phyloP scores from a whole-genome alignment of 148 eudicot species.

The Vaccinium macrocarpon region DNA sequence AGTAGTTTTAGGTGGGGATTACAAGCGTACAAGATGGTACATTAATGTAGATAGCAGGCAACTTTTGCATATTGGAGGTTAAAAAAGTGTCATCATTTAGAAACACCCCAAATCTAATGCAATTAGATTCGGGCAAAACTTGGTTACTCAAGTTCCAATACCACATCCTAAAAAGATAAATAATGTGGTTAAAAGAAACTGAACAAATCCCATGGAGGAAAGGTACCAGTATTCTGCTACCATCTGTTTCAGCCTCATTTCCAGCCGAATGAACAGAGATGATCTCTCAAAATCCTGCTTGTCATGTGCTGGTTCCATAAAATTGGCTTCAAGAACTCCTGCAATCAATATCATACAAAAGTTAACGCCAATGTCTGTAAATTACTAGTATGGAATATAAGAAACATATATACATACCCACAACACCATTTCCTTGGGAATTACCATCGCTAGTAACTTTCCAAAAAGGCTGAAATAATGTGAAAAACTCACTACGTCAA shows the following conservation, averaged over 20 bases:
- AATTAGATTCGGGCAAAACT: not conserved
- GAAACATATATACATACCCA: slow-evolving; percentile 54
- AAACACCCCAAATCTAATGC: not conserved
- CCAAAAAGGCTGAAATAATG: slow-evolving; percentile 80
- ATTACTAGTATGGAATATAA: not conserved
- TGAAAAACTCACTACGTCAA: slow-evolving; percentile 10
- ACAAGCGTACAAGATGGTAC: not conserved
- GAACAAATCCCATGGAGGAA: slow-evolving; percentile 18
- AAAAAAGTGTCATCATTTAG: not conserved
- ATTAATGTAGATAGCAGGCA: not conserved
- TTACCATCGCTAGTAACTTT: slow-evolving; percentile 84
- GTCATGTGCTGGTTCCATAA: slow-evolving; percentile 97
- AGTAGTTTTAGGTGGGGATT: not conserved
- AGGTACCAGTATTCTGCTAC: slow-evolving; percentile 81
- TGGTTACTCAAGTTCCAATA: not conserved
- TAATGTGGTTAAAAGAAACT: not conserved
- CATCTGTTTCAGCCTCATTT: slow-evolving; percentile 81
- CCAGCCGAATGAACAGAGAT: slow-evolving; percentile 64
- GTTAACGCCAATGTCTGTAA: not conserved
- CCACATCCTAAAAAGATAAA: not conserved
- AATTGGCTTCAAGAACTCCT: slow-evolving; percentile 98
- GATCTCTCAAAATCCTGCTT: slow-evolving; percentile 99
- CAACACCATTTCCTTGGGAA: slow-evolving; percentile 81
- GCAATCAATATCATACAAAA: slow-evolving; percentile 13
- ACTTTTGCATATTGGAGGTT: not conserved